Evolutionary conservation across 257 asterid genomes (phyloP), one percentile per base, ranked within the genome.

Genomic region (Pogostemon cablin): DNA sequence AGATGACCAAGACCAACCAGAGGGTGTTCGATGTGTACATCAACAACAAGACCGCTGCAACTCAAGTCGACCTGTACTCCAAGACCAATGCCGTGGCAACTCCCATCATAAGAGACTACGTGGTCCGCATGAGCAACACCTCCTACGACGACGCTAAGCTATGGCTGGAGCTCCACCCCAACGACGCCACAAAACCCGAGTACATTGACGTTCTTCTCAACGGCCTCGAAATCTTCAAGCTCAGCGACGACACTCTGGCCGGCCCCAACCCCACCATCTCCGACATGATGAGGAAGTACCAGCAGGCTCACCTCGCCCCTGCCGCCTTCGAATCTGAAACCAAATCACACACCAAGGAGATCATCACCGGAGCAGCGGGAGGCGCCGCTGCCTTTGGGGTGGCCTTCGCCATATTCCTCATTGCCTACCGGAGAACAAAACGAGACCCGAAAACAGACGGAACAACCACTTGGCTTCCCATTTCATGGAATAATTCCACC

Each of bases 211-310:
- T 85, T 1, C 79, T 91, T 47, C 88, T 93, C 65, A 93, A 91
- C 50, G 99, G 99, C 7, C 65, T 93, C 6, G 99, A 93, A 69
- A 77, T 93, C 25, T 91, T 93, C 83, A 93, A 93, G 78, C 76
- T 93, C n/a, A 85, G 86, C 7, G 89, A 88, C 63, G 52, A 10
- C 3, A 93, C 80, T 47, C 84, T 93, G 1, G 96, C 96, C 2
- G 99, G 97, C 3, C 91, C 92, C 0, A 93, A 93, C 52, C 99
- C 99, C 3, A 9, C 81, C 3, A 78, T 91, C 32, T 89, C 99
- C 3, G 89, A 89, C 32, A 11, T 93, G 88, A 93, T 91, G 99
- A 73, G 40, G 81, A 87, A 82, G 62, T 82, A 86, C 7, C 78
- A 75, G 12, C 81, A 83, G 9, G 72, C 81, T 1, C 72, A 78